Percentiles rank a stretch among this genome's conserved stretches.
Conservation (phyloP, 2,329 filamentous ascomycete genomes). For the Pseudogymnoascus sp. region DNA sequence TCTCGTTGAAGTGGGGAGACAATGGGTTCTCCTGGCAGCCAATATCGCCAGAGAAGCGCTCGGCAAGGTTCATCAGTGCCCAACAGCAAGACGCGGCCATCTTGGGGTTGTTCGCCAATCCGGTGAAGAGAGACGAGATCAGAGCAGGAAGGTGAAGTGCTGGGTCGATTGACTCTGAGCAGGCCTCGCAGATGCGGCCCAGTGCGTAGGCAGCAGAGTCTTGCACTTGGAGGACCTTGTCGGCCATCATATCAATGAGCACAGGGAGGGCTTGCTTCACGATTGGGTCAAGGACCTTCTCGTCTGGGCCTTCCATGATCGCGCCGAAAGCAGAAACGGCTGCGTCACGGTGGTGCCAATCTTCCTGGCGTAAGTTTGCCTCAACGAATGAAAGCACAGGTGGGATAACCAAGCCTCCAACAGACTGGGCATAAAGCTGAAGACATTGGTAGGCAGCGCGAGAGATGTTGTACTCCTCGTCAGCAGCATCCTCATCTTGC, state of each 20-base stretch:
- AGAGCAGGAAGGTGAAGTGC: slow-evolving; percentile 74
- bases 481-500: slow-evolving; percentile 93
- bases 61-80: slow-evolving; percentile 96
- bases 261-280: slow-evolving; percentile 93
- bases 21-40: slow-evolving; percentile 73
- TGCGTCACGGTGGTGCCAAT: slow-evolving; percentile 93
- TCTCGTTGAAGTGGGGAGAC: slow-evolving; percentile 88
- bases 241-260: slow-evolving; percentile 85
- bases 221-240: slow-evolving; percentile 80
- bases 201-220: slow-evolving; percentile 95
- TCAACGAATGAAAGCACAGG: slow-evolving; percentile 90
- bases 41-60: slow-evolving; percentile 84
- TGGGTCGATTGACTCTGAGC: slow-evolving; percentile 86
- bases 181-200: slow-evolving; percentile 90
- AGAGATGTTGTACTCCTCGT: slow-evolving; percentile 96
- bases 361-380: slow-evolving; percentile 77
- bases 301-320: slow-evolving; percentile 97
- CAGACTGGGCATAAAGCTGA: slow-evolving; percentile 89
- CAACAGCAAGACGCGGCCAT: slow-evolving; percentile 99
- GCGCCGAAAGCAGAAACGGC: slow-evolving; percentile 95
- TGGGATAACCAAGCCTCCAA: slow-evolving; percentile 75
- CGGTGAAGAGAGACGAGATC: slow-evolving; percentile 83
- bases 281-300: slow-evolving; percentile 84
- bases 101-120: slow-evolving; percentile 84
- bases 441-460: slow-evolving; percentile 94